Base-by-base conservation (phyloP, 345 rosid species). In the Eucalyptus viminalis region DNA sequence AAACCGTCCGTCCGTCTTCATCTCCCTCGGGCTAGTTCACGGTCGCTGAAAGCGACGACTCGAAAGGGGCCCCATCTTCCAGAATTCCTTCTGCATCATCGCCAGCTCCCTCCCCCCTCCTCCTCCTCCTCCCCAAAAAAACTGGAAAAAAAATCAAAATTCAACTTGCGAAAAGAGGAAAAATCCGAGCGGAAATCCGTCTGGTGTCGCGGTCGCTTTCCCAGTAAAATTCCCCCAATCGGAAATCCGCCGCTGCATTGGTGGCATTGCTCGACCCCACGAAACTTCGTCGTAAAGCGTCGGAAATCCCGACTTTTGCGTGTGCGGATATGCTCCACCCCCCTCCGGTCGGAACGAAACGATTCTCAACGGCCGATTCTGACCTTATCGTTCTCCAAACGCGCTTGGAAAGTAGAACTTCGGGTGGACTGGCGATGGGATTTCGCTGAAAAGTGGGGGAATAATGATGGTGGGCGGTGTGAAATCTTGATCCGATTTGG, bases 61-160 rank as follows among this genome's bases (percentile, higher is more conserved):
- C 3, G 45, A 31, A 14, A 19, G 4, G 83, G 83, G 62, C 62
- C 83, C 81, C 8, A 76, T 15, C 83, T 37, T 76, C 83, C 24
- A 40, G 47, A 76, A 76, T 2, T 37, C 43, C 47, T 40, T 11
- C 83, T 17, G 14, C 81, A 34, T 69, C 80, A 5, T 17, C 2
- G 80, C 15, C 80, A 40, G 1, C 80, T 6, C 0, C 4, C 6
- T 67, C 6, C 80, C 4, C 0, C 4, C 6, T 67, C 6, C 43
- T 16, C 40, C 21, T 19, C 56, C 56, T 51, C 50, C 22, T 43
- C 43, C 6, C 80, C 7, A 34, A 34, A 17, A 69, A 17, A 17
- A 9, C 1, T 0, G 6, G 7, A 31, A 34, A 31, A n/a, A 67
- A 69, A 5, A 69, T 3, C 6, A 40, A 21, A 69, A 2, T 34